Conservation (phyloP, 176 grass and related monocot genomes). For the Carex scoparia region DNA sequence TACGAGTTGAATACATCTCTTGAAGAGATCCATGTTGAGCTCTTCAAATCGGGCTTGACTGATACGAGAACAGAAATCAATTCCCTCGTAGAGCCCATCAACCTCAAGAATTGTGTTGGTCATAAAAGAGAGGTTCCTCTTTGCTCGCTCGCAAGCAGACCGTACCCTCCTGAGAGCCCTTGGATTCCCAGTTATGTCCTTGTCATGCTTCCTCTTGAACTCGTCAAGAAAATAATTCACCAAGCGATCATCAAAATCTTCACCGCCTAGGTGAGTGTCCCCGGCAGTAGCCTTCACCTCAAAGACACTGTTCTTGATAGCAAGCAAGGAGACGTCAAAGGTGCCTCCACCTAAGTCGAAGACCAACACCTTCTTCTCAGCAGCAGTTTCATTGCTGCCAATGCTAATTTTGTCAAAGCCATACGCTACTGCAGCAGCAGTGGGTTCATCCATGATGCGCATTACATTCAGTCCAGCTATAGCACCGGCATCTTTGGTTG, state of each 20-base stretch:
- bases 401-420: too few relatives aligned
- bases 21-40: slow-evolving; percentile 41
- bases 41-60: slow-evolving; percentile 36
- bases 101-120: slow-evolving; percentile 7
- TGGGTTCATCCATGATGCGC: slow-evolving; percentile 8
- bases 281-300: slow-evolving; percentile 20
- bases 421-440: slow-evolving; percentile 1
- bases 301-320: background rate
- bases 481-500: background rate
- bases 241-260: slow-evolving; percentile 26
- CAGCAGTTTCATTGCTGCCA: too few relatives aligned
- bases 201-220: slow-evolving; percentile 23
- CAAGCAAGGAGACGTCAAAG: slow-evolving; percentile 16
- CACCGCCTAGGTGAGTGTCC: slow-evolving; percentile 13
- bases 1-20: slow-evolving; percentile 31
- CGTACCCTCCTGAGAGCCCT: slow-evolving; percentile 22
- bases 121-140: slow-evolving; percentile 17
- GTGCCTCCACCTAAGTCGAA: too few relatives aligned
- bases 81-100: slow-evolving; percentile 22
- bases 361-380: too few relatives aligned
- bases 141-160: slow-evolving; percentile 24
- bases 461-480: slow-evolving; percentile 3
- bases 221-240: background rate
- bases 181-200: background rate
- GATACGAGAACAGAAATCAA: slow-evolving; percentile 33